A percentile compares a stretch with the other conserved stretches of the same genome.
phyloP scores from a whole-genome alignment of 768 basidiomycete species.

The Tubosaeta sp. region DNA sequence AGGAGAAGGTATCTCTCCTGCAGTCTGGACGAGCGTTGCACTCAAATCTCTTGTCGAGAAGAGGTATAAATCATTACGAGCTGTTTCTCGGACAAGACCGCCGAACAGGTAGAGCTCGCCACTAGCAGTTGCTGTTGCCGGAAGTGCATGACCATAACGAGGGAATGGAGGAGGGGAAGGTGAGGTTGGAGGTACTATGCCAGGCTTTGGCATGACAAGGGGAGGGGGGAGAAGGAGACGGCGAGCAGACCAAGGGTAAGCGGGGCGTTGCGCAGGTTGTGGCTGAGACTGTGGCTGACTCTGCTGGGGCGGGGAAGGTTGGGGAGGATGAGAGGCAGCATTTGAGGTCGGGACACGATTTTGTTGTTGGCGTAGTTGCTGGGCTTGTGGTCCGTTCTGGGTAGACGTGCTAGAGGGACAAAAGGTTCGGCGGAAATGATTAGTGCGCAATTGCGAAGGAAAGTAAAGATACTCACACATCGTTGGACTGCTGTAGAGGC shows the following conservation, averaged over 20 bases:
- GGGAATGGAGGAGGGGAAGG: conserved; percentile 91
- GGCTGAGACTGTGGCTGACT: conserved; percentile 27
- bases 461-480: conserved; percentile 33
- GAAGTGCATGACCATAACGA: conserved; percentile 92
- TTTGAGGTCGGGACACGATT: conserved; percentile 33
- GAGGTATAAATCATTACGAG: conserved; percentile 92
- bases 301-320: conserved; percentile 30
- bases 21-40: conserved; percentile 79
- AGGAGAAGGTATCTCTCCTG: conserved; percentile 82
- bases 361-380: conserved; percentile 35
- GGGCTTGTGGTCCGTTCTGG: conserved; percentile 28
- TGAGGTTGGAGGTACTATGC: conserved; percentile 55
- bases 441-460: conserved; percentile 1
- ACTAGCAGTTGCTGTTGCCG: conserved; percentile 64
- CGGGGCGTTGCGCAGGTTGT: conserved; percentile 45
- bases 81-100: conserved; percentile 86
- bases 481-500: conserved; percentile 24
- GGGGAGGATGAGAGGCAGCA: conserved; percentile 25
- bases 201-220: conserved; percentile 58
- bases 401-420: conserved; percentile 7
- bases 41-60: conserved; percentile 77
- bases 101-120: conserved; percentile 97
- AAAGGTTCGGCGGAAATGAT: not conserved
- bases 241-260: conserved; percentile 82
- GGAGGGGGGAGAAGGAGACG: conserved; percentile 70